phyloP scores from a whole-genome alignment of 768 basidiomycete genomes.

The Omphalotus guepiniiformis region DNA sequence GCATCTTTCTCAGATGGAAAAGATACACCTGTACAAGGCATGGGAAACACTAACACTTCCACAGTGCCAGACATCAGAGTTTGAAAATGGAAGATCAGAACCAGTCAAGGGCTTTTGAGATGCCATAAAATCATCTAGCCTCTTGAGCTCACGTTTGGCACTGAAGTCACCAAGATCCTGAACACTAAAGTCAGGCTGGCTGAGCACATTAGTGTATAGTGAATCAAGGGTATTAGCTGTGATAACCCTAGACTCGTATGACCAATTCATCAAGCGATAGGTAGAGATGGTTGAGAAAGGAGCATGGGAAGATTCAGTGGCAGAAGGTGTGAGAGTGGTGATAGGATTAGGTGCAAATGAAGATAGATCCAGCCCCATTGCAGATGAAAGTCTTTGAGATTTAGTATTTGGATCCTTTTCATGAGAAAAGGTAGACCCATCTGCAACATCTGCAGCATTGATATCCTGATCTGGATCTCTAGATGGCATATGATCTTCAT shows the following conservation, averaged over 20 bases:
- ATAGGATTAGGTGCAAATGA: too few relatives aligned
- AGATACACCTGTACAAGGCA: constrained; percentile 7
- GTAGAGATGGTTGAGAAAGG: constrained; percentile 14
- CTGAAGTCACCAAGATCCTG: constrained; percentile 12
- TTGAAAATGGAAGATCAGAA: neutral
- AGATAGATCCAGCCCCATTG: too few relatives aligned
- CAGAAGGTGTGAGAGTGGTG: too few relatives aligned
- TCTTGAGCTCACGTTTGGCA: constrained; percentile 7
- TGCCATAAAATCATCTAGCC: constrained; percentile 11
- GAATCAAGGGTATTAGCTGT: constrained; percentile 9
- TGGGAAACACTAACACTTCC: neutral
- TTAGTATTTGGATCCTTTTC: too few relatives aligned
- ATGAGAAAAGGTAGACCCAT: neutral
- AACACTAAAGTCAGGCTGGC: constrained; percentile 11
- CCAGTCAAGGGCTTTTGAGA: neutral
- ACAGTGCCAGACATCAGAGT: constrained; percentile 7
- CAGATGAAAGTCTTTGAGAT: too few relatives aligned
- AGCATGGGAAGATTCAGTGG: constrained; percentile 12
- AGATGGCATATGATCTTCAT: neutral
- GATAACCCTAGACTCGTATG: constrained; percentile 4
- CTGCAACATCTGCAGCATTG: neutral
- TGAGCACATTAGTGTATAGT: constrained; percentile 15
- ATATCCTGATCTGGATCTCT: constrained; percentile 2
- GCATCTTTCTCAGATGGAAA: constrained; percentile 9
- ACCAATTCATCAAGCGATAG: constrained; percentile 16